Base-by-base conservation (phyloP, 140 eudicot genomes). In the Oenanthe javanica region DNA sequence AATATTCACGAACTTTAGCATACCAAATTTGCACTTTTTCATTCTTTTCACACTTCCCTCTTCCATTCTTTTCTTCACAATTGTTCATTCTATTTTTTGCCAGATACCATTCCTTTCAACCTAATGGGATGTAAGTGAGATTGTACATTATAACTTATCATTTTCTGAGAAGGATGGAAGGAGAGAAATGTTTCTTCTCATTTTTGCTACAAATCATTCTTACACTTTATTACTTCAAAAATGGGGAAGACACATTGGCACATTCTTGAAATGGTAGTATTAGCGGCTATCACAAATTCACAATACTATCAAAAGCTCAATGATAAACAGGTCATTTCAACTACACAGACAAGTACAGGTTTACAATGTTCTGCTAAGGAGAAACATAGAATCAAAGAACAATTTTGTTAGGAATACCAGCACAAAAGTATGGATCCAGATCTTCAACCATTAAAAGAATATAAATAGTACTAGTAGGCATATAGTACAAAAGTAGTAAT, bases 381-480 rank as follows among this genome's bases (percentile, higher is more conserved):
- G 23, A 72, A 59, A 49, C 59, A 51, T 31, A 15, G 10, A 72
- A 52, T 76, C 15, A 23, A 45, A 83, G 27, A 49, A 79, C 52
- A 47, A 73, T 18, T 79, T 48, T 46, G 15, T 77, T 76, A 43
- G 14, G 25, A 73, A 4, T 50, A 86, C 81, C 76, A 84, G 57
- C 27, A 83, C 52, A 77, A 55, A 59, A 81, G 82, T 77, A 86
- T 82, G 86, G 94, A 93, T 93, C 91, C 85, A 84, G 82, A 79
- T 38, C 69, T 78, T 88, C 61, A 57, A 52, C 81, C 70, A 78
- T 73, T 79, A 50, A 27, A 80, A 80, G 21, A 38, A 71, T 48
- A 13, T 2, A 74, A 64, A 55, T 74, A 61, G 52, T 51, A 80
- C 48, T 21, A 1, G n/a, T 12, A 45, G 63, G 54, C 31, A 66